A percentile compares a stretch with the other conserved stretches of the same genome.
phyloP scores from a whole-genome alignment of 2,329 filamentous ascomycete genomes.

The Trichoderma sp. region DNA sequence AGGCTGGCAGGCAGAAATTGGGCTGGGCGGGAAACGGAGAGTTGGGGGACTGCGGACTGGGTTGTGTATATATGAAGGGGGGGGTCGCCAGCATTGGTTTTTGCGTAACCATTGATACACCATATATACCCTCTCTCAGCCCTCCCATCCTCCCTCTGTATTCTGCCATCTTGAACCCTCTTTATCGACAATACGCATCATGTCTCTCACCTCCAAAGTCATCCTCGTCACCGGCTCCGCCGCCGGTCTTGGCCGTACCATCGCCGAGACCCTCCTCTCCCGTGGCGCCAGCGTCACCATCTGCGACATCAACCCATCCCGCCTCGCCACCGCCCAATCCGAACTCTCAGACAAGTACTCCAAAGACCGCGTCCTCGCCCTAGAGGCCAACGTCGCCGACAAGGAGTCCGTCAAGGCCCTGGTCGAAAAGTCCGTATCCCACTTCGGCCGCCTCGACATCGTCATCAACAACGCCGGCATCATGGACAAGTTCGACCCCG shows the following conservation, averaged over 20 bases:
- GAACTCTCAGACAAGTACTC: slow-evolving; percentile 7
- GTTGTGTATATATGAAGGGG: neutral
- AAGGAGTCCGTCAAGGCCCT: slow-evolving; percentile 30
- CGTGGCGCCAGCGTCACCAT: slow-evolving; percentile 35
- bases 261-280: slow-evolving; percentile 32
- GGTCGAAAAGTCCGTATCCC: slow-evolving; percentile 22
- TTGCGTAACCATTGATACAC: neutral
- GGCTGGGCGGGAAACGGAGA: neutral
- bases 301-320: slow-evolving; percentile 31
- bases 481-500: slow-evolving; percentile 55
- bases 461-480: slow-evolving; percentile 59
- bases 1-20: slow-evolving; percentile 1
- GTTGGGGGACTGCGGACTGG: neutral
- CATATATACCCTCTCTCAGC: neutral
- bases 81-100: neutral
- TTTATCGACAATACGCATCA: neutral
- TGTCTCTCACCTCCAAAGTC: slow-evolving; percentile 27
- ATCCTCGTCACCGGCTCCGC: slow-evolving; percentile 35
- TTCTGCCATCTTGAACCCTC: neutral
- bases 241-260: slow-evolving; percentile 34
- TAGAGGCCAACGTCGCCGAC: slow-evolving; percentile 24
- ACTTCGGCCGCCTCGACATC: slow-evolving; percentile 45
- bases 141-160: neutral
- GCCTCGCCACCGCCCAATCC: slow-evolving; percentile 17
- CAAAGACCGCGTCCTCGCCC: slow-evolving; percentile 5